phyloP scores from a whole-genome alignment of 805 yeast genomes.

The Cyberlindnera bimundalis region DNA sequence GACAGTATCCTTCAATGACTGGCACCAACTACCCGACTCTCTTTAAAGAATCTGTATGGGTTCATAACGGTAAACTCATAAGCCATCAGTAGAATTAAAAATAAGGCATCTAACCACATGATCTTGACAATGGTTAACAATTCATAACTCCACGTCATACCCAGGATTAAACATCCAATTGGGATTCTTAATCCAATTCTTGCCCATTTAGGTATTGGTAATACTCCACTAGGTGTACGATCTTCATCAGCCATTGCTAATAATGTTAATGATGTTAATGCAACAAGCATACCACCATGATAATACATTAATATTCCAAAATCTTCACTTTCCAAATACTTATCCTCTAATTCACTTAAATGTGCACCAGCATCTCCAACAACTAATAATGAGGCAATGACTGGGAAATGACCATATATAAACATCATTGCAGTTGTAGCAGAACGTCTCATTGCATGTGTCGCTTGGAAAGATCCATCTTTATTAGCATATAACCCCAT shows the following conservation, averaged over 20 bases:
- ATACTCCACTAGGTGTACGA: conserved; percentile 35
- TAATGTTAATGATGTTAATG: conserved; percentile 36
- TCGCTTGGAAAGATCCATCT: conserved; percentile 45
- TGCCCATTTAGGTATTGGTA: conserved; percentile 32
- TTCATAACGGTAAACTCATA: conserved; percentile 37
- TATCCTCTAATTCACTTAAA: conserved; percentile 33
- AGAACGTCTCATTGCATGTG: conserved; percentile 52
- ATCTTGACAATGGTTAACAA: conserved; percentile 34
- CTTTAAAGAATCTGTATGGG: conserved; percentile 14
- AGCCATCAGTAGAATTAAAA: conserved; percentile 32
- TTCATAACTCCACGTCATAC: conserved; percentile 42
- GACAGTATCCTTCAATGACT: neutral
- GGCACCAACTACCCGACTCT: neutral
- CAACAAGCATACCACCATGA: conserved; percentile 49
- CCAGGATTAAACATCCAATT: conserved; percentile 36
- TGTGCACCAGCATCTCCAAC: conserved; percentile 61
- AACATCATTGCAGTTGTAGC: conserved; percentile 43
- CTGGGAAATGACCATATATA: conserved; percentile 47
- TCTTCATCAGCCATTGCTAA: conserved; percentile 45
- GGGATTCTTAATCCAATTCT: conserved; percentile 42
- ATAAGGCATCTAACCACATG: conserved; percentile 40
- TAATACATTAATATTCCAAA: conserved; percentile 46
- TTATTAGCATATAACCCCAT: conserved; percentile 55
- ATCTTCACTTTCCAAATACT: conserved; percentile 27
- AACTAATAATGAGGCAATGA: conserved; percentile 47